Base-by-base conservation (phyloP, 2,329 filamentous ascomycete species). In the Exophiala spinifera region DNA sequence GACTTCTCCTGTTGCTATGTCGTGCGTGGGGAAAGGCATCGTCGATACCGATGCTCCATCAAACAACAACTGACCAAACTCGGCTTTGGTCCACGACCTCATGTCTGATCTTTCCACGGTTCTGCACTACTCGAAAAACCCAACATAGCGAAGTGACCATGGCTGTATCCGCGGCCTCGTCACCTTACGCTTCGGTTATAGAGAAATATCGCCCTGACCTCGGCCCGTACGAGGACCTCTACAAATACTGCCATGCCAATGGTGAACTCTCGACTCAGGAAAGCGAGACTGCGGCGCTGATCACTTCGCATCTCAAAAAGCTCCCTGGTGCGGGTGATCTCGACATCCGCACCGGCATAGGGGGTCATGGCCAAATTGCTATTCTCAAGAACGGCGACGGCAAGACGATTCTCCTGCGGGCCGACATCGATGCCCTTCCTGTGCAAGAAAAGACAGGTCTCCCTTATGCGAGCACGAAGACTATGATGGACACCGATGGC, bases 251-350 rank as follows among this genome's bases (percentile, higher is more conserved):
- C 50, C 83, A 86, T 63, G 66, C 72, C 11, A 69, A 84, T 59
- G 82, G 83, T 0, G 83, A 84, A 49, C 76, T 86, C 23, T 84
- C 82, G 0, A 72, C 74, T 1, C 80, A 79, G 64, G 83, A 85
- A 64, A 64, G 71, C 15, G 66, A 74, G 37, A 84, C 82, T 0
- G 78, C 82, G 0, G 64, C 72, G 15, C 76, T 67, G 0, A 72
- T 81, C 39, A 72, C 74, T 1, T 60, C 66, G 2, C 67, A 76
- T 42, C 72, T 84, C 0, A 55, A 61, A 21, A 58, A 50, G n/a
- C 50, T 69, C 3, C 61, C 59, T 3, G 8, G 20, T 13, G 36
- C n/a, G 15, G 36, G 36, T 39, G 55, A 57, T 15, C 51, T 64
- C 15, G 71, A 75, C 36, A 61, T 76, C n/a, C 68, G 72, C 46